Percentiles rank a stretch among this genome's conserved stretches.
These are phyloP conservation scores for Vachellia pachyceras DNA, from an alignment of 306 rosid species.

Conservation along the genomic window DNA sequence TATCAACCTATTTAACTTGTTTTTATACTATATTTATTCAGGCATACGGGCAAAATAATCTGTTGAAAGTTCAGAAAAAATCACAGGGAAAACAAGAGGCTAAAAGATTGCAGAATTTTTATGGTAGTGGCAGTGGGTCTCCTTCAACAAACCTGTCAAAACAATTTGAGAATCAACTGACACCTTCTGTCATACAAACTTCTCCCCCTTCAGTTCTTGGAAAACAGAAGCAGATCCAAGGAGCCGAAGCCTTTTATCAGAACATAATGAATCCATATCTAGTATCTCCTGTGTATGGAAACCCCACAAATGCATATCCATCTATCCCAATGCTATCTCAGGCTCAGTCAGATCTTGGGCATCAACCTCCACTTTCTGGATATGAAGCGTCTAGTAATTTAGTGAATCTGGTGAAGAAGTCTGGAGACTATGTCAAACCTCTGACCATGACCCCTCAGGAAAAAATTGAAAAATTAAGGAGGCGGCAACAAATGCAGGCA, in stretches of 20 bases:
- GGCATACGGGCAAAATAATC: conserved; percentile 56
- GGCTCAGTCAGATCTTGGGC: conserved; percentile 56
- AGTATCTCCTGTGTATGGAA: conserved; percentile 54
- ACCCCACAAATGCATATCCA: conserved; percentile 59
- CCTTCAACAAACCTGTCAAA: conserved; percentile 52
- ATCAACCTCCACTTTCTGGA: conserved; percentile 51
- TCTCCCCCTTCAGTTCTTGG: conserved; percentile 57
- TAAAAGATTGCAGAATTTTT: conserved; percentile 50
- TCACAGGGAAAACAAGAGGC: conserved; percentile 55
- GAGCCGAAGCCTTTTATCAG: conserved; percentile 60
- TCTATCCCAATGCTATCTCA: conserved; percentile 64
- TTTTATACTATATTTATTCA: conserved; percentile 39
- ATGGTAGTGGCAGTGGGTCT: conserved; percentile 70
- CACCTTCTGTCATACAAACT: conserved; percentile 52
- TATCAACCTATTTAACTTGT: conserved; percentile 14
- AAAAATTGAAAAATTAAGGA: conserved; percentile 90
- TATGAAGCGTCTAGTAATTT: conserved; percentile 53
- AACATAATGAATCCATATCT: conserved; percentile 61
- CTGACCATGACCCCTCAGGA: conserved; percentile 92
- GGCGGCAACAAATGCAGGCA: conserved; percentile 96
- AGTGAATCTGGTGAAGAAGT: conserved; percentile 47
- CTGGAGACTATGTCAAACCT: conserved; percentile 55
- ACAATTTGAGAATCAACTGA: conserved; percentile 64
- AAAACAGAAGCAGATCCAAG: conserved; percentile 61
- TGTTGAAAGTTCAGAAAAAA: conserved; percentile 51